Evolutionary conservation across 768 basidiomycete genomes (phyloP), one percentile per base, ranked within the genome.

Genomic region (Sporobolomyces roseus): DNA sequence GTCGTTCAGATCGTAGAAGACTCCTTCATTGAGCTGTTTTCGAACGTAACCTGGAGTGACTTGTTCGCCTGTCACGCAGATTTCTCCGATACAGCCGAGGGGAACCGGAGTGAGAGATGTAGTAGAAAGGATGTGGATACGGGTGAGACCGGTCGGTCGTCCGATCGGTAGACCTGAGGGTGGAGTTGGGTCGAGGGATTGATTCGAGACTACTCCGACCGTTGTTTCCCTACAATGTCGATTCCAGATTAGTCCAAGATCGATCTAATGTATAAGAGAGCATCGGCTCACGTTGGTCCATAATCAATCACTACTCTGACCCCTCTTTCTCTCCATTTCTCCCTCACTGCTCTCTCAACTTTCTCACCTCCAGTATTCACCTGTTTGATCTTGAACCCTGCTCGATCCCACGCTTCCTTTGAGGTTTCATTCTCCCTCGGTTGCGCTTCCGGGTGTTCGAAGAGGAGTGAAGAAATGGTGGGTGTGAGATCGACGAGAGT

Each of bases 401-500:
- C 67, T 0, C 65, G 33, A 33, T 36, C 6, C 71, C 71, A 73
- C 2, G 66, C 71, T 21, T 63, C 38, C 16, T 30, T 13, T 21
- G 51, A 35, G 0, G 45, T 54, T 50, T 72, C 71, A 2, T 66
- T 66, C 2, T 53, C 61, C 0, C 55, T 41, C 0, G 71, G 66
- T 45, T 65, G 66, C n/a, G 64, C 71, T 8, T 66, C 71, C 21
- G 33, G 27, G 46, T 65, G 61, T 43, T 73, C 71, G 53, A 73
- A 69, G 23, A 73, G 65, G 12, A 73, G 64, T 14, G 67, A 43
- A 0, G 61, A 58, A 46, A 73, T 51, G 0, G 71, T 73, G 12
- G 71, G 71, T 5, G 71, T 73, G n/a, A 73, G 49, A 48, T 73
- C 71, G 56, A 73, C 67, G 45, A 73, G 65, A 6, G 71, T 73